Percentiles rank a stretch among this genome's conserved stretches.
phyloP scores from a whole-genome alignment of 2,329 filamentous ascomycete genomes.

The Hypoxylon sp. region DNA sequence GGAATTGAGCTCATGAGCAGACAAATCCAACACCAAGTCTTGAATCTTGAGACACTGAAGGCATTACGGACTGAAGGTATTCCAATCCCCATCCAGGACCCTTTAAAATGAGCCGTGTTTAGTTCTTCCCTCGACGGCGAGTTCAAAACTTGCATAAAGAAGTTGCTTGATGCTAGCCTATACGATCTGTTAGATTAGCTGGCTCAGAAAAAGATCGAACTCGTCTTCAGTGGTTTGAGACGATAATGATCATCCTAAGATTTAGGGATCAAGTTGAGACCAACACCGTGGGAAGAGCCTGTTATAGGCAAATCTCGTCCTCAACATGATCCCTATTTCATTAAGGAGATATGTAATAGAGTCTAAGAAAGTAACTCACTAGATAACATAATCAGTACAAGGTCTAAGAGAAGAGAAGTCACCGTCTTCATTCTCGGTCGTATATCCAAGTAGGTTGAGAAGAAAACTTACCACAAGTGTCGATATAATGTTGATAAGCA shows the following conservation, averaged over 20 bases:
- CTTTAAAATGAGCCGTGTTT: slow-evolving; percentile 60
- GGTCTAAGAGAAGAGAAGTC: not conserved
- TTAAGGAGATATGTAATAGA: not conserved
- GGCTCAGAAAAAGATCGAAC: not conserved
- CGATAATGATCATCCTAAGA: no score
- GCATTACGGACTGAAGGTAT: slow-evolving; percentile 59
- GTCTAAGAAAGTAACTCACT: slow-evolving; percentile 12
- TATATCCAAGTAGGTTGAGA: not conserved
- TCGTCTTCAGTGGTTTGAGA: not conserved
- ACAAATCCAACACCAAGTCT: slow-evolving; percentile 40
- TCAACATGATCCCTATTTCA: not conserved
- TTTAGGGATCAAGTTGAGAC: not conserved
- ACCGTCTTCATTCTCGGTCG: no score
- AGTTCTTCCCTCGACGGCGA: slow-evolving; percentile 65
- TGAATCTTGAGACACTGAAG: slow-evolving; percentile 42
- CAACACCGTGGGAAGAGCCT: not conserved
- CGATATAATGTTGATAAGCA: slow-evolving; percentile 47
- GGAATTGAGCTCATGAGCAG: slow-evolving; percentile 45
- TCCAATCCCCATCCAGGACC: slow-evolving; percentile 62
- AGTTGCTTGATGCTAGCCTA: slow-evolving; percentile 62
- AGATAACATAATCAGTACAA: slow-evolving; percentile 10
- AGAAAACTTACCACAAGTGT: slow-evolving; percentile 45
- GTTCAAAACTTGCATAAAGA: slow-evolving; percentile 65
- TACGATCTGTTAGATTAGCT: not conserved
- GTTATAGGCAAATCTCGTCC: not conserved